These are phyloP conservation scores for Zygosaccharomyces gambellarensis DNA, from an alignment of 805 yeast species.

Conservation along the genomic window DNA sequence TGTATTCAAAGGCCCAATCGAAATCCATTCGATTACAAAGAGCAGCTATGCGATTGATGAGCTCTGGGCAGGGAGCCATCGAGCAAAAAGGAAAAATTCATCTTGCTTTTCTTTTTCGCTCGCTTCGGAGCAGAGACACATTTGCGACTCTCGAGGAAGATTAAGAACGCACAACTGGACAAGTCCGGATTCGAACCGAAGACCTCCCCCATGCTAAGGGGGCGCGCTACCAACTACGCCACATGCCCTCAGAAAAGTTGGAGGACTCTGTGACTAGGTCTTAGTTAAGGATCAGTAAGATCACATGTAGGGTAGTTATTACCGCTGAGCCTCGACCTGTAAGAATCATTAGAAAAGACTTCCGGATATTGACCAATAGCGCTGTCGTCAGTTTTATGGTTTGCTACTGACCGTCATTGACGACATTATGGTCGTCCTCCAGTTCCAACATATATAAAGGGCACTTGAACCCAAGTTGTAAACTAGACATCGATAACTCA, in stretches of 20 bases:
- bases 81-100: background rate
- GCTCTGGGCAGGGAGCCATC: background rate
- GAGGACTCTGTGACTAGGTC: too few relatives aligned
- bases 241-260: background rate
- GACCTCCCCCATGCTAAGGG: constrained; percentile 6
- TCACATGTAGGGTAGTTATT: too few relatives aligned
- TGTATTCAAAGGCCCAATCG: background rate
- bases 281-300: too few relatives aligned
- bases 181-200: constrained; percentile 7
- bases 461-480: too few relatives aligned
- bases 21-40: background rate
- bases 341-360: too few relatives aligned
- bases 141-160: background rate
- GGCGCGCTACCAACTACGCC: constrained; percentile 8
- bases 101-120: background rate
- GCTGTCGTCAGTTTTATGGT: too few relatives aligned
- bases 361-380: too few relatives aligned
- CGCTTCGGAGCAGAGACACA: background rate
- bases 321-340: too few relatives aligned
- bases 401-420: too few relatives aligned
- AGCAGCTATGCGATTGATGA: background rate
- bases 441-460: too few relatives aligned
- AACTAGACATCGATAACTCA: too few relatives aligned
- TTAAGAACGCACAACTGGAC: background rate
- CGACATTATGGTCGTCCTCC: too few relatives aligned